phyloP scores from a whole-genome alignment of 495 filamentous ascomycete genomes.

The Letharia columbiana region DNA sequence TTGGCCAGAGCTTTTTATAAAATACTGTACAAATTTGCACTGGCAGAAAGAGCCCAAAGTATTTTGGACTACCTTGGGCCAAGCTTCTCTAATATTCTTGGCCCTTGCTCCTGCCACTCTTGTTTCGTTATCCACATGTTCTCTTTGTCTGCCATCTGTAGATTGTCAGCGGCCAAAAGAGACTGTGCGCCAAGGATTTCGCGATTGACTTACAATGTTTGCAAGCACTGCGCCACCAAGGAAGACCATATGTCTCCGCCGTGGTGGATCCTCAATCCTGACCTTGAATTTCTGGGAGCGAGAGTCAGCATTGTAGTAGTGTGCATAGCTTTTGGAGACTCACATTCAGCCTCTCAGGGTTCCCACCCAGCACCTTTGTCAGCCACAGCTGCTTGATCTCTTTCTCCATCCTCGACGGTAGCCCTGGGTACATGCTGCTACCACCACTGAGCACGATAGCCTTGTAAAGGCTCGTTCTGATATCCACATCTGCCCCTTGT shows the following conservation, averaged over 20 bases:
- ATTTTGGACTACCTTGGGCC: constrained; percentile 53
- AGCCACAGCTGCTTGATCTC: constrained; percentile 98
- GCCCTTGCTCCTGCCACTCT: constrained; percentile 92
- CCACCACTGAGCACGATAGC: constrained; percentile 94
- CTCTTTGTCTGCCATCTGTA: constrained; percentile 88
- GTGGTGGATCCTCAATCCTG: constrained; percentile 92
- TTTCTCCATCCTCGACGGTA: constrained; percentile 92
- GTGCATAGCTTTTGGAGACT: constrained; percentile 18
- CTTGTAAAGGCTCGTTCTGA: constrained; percentile 87
- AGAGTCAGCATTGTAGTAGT: neutral
- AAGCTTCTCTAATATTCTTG: constrained; percentile 80
- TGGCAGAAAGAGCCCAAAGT: neutral
- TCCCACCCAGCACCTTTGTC: constrained; percentile 76
- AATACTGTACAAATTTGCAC: constrained; percentile 4
- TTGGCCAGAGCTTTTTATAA: neutral
- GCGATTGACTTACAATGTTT: constrained; percentile 60
- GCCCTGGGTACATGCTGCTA: constrained; percentile 95
- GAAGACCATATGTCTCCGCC: constrained; percentile 98
- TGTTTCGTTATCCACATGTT: constrained; percentile 97
- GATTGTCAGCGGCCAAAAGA: neutral
- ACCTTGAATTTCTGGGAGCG: constrained; percentile 86
- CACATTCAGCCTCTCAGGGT: constrained; percentile 83
- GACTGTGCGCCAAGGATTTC: too few relatives aligned
- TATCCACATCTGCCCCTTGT: constrained; percentile 89
- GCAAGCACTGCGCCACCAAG: constrained; percentile 92